Percentiles rank a stretch among this genome's conserved stretches.
Conservation (phyloP, 495 filamentous ascomycete species). For the Hypoxylon intermedium region DNA sequence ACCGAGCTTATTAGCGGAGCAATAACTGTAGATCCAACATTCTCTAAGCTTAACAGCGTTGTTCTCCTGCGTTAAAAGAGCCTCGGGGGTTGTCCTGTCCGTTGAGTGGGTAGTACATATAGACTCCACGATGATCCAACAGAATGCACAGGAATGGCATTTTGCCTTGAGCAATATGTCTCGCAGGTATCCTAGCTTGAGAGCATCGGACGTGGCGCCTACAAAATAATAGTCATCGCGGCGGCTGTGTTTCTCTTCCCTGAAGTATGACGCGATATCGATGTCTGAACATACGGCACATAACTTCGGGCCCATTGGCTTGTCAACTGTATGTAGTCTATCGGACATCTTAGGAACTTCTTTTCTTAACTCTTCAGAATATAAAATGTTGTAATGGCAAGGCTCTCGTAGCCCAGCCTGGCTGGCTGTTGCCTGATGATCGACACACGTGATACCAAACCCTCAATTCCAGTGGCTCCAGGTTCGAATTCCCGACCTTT, state of each 20-base stretch:
- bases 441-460: too few relatives aligned
- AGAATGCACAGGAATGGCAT: neutral
- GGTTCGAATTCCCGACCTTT: too few relatives aligned
- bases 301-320: neutral
- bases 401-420: too few relatives aligned
- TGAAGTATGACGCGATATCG: neutral
- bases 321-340: neutral
- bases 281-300: neutral
- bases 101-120: neutral
- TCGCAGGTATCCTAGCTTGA: neutral
- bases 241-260: neutral
- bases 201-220: neutral
- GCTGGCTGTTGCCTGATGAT: too few relatives aligned
- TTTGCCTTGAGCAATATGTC: neutral
- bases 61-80: neutral
- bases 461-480: too few relatives aligned
- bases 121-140: neutral
- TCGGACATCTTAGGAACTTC: neutral
- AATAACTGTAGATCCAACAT: conserved; percentile 5
- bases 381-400: too few relatives aligned
- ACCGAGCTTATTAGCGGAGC: neutral
- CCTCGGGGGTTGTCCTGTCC: neutral
- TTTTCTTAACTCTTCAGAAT: too few relatives aligned
- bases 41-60: neutral
- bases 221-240: neutral